phyloP scores from a whole-genome alignment of 1,284 basidiomycete genomes.

The Trichosporon inkin region DNA sequence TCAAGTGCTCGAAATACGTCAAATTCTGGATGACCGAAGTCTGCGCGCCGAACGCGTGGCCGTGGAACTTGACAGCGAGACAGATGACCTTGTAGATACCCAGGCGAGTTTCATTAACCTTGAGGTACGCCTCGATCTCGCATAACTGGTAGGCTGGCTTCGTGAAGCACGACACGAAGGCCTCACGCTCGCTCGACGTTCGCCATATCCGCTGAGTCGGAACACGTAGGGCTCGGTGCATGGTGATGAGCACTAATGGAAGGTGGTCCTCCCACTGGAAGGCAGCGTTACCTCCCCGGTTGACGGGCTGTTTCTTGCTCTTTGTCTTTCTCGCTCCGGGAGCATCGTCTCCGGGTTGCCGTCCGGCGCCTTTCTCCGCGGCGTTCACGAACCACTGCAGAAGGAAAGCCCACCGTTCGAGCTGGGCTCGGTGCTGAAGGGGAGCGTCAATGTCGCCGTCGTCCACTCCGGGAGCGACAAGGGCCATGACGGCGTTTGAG shows the following conservation, averaged over 20 bases:
- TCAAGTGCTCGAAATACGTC: constrained; percentile 90
- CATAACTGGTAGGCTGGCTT: constrained; percentile 79
- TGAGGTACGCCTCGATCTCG: constrained; percentile 86
- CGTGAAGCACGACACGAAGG: constrained; percentile 78
- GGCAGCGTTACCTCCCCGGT: constrained; percentile 21
- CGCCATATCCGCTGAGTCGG: constrained; percentile 81
- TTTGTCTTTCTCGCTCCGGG: constrained; percentile 26
- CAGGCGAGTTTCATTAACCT: constrained; percentile 64
- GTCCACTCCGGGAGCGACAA: constrained; percentile 23
- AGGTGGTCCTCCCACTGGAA: constrained; percentile 82
- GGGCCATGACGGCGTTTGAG: constrained; percentile 34
- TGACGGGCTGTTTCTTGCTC: constrained; percentile 55
- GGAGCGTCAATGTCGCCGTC: constrained; percentile 65
- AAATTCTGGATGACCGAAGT: constrained; percentile 87
- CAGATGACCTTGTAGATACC: constrained; percentile 86
- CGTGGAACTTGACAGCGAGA: constrained; percentile 84
- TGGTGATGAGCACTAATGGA: constrained; percentile 61
- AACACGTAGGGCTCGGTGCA: constrained; percentile 68
- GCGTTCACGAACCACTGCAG: constrained; percentile 76
- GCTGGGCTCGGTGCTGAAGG: constrained; percentile 62
- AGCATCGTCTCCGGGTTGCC: constrained; percentile 28
- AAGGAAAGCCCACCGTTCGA: constrained; percentile 86
- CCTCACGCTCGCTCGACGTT: constrained; percentile 74
- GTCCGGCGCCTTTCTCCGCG: constrained; percentile 66
- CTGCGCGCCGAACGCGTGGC: constrained; percentile 76